Evolutionary conservation across 108 stramenopile species (phyloP), one percentile per base, ranked within the genome.

Genomic region (Nitzschia sp.): DNA sequence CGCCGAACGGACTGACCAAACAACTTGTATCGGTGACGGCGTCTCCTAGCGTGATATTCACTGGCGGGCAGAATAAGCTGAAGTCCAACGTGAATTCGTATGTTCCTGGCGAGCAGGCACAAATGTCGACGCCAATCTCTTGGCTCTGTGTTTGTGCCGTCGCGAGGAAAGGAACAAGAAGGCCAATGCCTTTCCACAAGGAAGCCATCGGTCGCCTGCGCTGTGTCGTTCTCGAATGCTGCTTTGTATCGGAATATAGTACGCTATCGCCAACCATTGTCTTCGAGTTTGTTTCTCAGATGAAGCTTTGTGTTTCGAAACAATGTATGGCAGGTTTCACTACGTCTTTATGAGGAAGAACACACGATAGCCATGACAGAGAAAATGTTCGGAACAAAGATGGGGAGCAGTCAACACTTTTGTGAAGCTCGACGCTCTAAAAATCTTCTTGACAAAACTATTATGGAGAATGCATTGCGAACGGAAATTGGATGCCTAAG

Each of bases 1-100:
- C 74, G 13, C 47, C 60, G 32, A 73, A 79, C 5, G 74, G 66
- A 41, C 47, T 63, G 46, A 76, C 68, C 31, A 72, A 45, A 35
- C 81, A 79, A n/a, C 44, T 55, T 17, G 57, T 69, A n/a, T 67
- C 77, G 17, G 60, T 34, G 44, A 79, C 72, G 0, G 73, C 81
- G 59, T 73, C 70, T 5, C 70, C 70, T 1, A 64, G 27, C 3
- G 63, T 69, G 48, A 60, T 71, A 58, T 67, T 82, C 28, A 68
- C 58, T 13, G 66, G 76, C 9, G 76, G 73, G 53, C 81, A 79
- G 6, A 53, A 52, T 1, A 71, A 34, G 50, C 31, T 27, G 55
- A 79, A 76, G 44, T 79, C 74, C 23, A 79, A 54, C 17, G 64
- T 71, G 36, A 76, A 76, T 47, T 72, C 71, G 56, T 81, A 82